Conservation (phyloP, 2,329 filamentous ascomycete species). For the Helicocarpus griseus region DNA sequence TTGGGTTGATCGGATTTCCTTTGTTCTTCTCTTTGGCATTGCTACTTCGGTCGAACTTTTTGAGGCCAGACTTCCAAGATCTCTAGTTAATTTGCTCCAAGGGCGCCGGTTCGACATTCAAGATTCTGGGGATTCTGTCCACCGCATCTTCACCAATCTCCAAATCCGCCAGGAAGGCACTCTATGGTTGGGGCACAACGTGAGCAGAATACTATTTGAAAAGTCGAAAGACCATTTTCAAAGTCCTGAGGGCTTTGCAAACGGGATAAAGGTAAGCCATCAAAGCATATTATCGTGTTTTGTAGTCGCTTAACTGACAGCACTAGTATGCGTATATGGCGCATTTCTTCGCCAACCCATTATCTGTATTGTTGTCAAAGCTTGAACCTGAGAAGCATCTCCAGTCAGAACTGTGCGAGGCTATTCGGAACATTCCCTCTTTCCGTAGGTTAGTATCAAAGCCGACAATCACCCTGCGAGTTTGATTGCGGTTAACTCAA, state of each 20-base stretch:
- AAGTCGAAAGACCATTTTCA: slow-evolving; percentile 52
- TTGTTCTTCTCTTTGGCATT: slow-evolving; percentile 50
- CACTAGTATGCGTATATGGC: slow-evolving; percentile 53
- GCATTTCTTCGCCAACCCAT: slow-evolving; percentile 52
- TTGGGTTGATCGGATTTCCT: slow-evolving; percentile 53
- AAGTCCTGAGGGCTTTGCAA: slow-evolving; percentile 45
- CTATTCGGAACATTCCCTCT: slow-evolving; percentile 47
- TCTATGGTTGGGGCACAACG: slow-evolving; percentile 44
- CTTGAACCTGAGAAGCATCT: slow-evolving; percentile 18
- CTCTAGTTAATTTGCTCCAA: slow-evolving; percentile 42
- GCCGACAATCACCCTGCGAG: not conserved
- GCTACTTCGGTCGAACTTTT: slow-evolving; percentile 55
- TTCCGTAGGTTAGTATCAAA: slow-evolving; percentile 36
- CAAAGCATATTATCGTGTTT: not conserved
- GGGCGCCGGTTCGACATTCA: slow-evolving; percentile 46
- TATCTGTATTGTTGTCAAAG: slow-evolving; percentile 41
- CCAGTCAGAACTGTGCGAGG: slow-evolving; percentile 40
- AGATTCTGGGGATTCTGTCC: slow-evolving; percentile 38
- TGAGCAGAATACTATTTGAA: slow-evolving; percentile 44
- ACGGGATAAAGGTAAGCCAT: slow-evolving; percentile 39
- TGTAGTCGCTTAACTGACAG: slow-evolving; percentile 14
- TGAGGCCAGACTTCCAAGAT: slow-evolving; percentile 47
- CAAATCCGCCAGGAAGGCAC: slow-evolving; percentile 26
- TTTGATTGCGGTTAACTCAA: not conserved
- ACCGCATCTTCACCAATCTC: slow-evolving; percentile 31